phyloP scores from a whole-genome alignment of 129 eudicot species.

The sunflower (Helianthus annuus) region HanXRQr2.0-SUNRISE NC_035443.2:32379893-32380392 shows the following conservation, averaged over 20 bases:
- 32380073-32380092: background rate
- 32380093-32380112: background rate
- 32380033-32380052: constrained; percentile 58
- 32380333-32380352: no score
- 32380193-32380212: background rate
- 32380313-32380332: no score
- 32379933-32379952: constrained; percentile 77
- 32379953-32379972: constrained; percentile 53
- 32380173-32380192: no score
- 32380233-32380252: background rate
- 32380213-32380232: background rate
- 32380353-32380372: no score
- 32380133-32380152: background rate
- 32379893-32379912: constrained; percentile 68
- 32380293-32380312: no score
- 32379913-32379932: constrained; percentile 63
- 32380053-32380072: constrained; percentile 27
- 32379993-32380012: constrained; percentile 35
- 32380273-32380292: background rate
- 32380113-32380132: constrained; percentile 29
- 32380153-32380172: constrained; percentile 21
- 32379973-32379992: constrained; percentile 45
- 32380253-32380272: constrained; percentile 9
- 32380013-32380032: constrained; percentile 38
- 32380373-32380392: no score